Conservation (phyloP, 225 moss, liverwort and hornwort genomes). For the Marchantia paleacea region DNA sequence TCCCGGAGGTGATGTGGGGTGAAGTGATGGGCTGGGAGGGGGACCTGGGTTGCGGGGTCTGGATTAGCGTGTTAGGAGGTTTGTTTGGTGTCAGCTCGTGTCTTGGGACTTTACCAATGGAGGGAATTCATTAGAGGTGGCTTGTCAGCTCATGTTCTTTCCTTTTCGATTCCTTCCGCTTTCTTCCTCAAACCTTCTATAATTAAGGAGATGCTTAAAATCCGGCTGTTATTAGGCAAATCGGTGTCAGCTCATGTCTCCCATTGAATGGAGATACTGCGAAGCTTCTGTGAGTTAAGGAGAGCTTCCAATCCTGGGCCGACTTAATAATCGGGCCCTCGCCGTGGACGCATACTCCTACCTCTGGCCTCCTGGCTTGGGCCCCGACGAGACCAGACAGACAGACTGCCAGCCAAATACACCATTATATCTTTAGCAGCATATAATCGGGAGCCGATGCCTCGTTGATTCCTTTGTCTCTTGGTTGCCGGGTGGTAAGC, state of each 20-base stretch:
- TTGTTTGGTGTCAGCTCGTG: conserved; percentile 11
- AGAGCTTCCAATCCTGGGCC: neutral
- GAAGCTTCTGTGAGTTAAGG: neutral
- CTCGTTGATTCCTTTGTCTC: neutral
- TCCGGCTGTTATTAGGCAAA: neutral
- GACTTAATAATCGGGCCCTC: neutral
- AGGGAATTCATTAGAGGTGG: neutral
- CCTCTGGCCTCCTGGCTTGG: neutral
- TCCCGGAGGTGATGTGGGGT: too few species aligned
- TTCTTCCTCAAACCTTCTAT: conserved; percentile 5
- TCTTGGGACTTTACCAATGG: neutral
- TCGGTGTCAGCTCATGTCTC: conserved; percentile 18
- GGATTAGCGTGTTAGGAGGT: conserved; percentile 13
- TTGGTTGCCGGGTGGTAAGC: neutral
- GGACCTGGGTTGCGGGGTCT: neutral
- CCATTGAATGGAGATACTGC: neutral
- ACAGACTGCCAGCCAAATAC: neutral
- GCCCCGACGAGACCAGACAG: neutral
- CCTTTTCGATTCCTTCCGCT: neutral
- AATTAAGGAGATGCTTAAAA: conserved; percentile 10
- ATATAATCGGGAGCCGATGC: neutral
- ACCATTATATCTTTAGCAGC: neutral
- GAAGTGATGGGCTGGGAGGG: neutral
- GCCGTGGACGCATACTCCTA: neutral
- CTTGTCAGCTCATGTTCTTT: conserved; percentile 10